Evolutionary conservation across 805 yeast species (phyloP), one percentile per base, ranked within the genome.

Genomic region (Sungouiella blattae): DNA sequence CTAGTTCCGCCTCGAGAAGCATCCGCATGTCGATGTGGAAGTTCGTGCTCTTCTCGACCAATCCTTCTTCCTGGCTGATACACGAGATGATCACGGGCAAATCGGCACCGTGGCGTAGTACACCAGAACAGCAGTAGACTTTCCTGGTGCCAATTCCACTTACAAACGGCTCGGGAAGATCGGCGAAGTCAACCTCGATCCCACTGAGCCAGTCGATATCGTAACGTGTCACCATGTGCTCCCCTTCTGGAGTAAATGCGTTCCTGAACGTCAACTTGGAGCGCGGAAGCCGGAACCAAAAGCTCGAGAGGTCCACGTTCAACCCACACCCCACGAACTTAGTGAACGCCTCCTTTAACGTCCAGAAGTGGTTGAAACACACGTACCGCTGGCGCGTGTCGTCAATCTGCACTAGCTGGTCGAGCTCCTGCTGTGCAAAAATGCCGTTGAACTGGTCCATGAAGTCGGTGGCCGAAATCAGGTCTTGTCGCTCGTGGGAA

Each of bases 281-380:
- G 6, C 6, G 6, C 17, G 30, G 23, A 16, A 17, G 18, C 11
- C 18, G n/a, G 22, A 47, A 44, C 28, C 20, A 26, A 25, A 46
- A 39, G 13, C 33, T 25, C n/a, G 40, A 16, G 32, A 48, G 36
- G 32, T 48, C 50, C 14, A 40, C 34, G 17, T 48, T 48, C 26
- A 48, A 26, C 12, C 95, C 94, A 12, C 69, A 57, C 0, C 94
- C 95, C 2, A 72, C 47, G 25, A 69, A 73, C 49, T 86, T 86
- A 5, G 85, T 72, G 49, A 77, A 83, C 14, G 87, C 77, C 53
- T 86, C 95, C 52, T 86, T 86, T 35, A 86, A 55, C 0, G 95
- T 83, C 95, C 95, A 86, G 23, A 72, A 67, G 26, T 76, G 77
- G 13, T 82, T 73, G 46, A 82, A 73, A 2, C 62, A 43, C 6